Evolutionary conservation across 2,329 filamentous ascomycete species (phyloP), one percentile per base, ranked within the genome.

Genomic region (Alternaria brassicae): DNA sequence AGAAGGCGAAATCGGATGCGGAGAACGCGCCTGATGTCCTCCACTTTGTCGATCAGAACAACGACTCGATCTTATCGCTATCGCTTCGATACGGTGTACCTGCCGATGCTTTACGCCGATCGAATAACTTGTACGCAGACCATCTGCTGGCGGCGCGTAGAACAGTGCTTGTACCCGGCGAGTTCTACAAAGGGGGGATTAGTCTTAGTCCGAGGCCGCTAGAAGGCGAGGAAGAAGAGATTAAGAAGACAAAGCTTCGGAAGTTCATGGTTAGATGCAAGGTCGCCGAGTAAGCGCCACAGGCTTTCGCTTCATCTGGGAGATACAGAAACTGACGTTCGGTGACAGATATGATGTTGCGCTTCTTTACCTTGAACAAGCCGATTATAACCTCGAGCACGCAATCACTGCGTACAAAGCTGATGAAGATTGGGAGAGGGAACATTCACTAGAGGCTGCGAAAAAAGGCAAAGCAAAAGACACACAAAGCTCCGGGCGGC

Each of bases 181-280:
- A 87, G 56, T 88, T 86, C 71, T 92, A 91, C 79, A 86, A 86
- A 66, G 88, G 83, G 4, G 88, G 87, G 3, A 81, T 89, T 6
- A 89, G 86, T 67, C 79, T 93, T 23, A 91, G 88, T 44, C 90
- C 91, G 1, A 81, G 84, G 27, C 91, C 91, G 0, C 69, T 91
- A n/a, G 89, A 91, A 53, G 87, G 89, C 47, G 90, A 92, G 72
- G 89, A 90, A 44, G 91, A 92, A 70, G 89, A 91, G 77, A 81
- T 85, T 49, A 84, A 88, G 62, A 93, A 91, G 78, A 83, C 81
- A 17, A 89, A 88, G 72, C 83, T 94, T 32, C 83, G 91, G 40
- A 85, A 89, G 61, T 94, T 89, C 82, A 93, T 93, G 91, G 87
- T 92, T 2, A 83, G 84, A 1, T 91, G 89, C 78, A 94, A 94